phyloP scores from a whole-genome alignment of 1,284 basidiomycete species.

The Cryptococcus sp. region DNA sequence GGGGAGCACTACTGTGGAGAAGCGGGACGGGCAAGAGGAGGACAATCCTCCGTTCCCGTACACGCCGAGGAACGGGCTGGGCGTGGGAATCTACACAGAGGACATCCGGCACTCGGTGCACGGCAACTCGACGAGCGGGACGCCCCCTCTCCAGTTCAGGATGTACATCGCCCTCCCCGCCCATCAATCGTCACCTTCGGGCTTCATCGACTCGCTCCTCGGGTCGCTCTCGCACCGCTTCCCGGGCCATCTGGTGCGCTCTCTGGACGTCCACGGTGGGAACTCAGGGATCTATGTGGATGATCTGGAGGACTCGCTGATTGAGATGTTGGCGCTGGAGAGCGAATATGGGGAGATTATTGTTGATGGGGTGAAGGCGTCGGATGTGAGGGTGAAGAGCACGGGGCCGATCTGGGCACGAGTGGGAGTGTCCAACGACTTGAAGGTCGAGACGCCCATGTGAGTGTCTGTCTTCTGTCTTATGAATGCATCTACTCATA shows the following conservation, averaged over 20 bases:
- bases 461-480: background rate
- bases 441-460: background rate
- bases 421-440: conserved; percentile 3
- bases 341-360: conserved; percentile 5
- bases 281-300: conserved; percentile 4
- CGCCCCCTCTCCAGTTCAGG: conserved; percentile 11
- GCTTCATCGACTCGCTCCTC: conserved; percentile 2
- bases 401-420: conserved; percentile 2
- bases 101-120: background rate
- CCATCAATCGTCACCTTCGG: background rate
- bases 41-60: background rate
- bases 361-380: conserved; percentile 8
- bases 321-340: conserved; percentile 4
- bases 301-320: conserved; percentile 2
- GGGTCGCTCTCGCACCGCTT: background rate
- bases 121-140: background rate
- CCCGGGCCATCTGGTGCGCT: conserved; percentile 2
- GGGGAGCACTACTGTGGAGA: background rate
- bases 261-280: conserved; percentile 6
- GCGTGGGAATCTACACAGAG: conserved; percentile 13
- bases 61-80: background rate
- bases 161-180: conserved; percentile 15
- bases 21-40: background rate
- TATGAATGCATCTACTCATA: too few species aligned
- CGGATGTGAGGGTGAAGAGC: background rate